Base-by-base conservation (phyloP, 352 stramenopile genomes). In the Pythium brachiatum region DNA sequence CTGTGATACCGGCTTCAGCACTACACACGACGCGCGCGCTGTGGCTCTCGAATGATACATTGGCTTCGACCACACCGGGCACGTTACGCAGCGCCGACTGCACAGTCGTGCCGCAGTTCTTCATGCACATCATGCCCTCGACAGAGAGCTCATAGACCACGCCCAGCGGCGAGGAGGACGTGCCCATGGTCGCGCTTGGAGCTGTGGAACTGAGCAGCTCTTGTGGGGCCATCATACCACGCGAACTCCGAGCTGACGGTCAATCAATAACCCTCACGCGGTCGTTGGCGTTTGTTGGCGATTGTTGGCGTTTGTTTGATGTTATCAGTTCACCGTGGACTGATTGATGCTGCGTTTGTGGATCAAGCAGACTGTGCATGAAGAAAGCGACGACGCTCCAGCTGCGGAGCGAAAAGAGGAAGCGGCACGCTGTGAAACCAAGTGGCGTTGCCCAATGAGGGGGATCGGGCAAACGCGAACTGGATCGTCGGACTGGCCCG, bases 81-180 rank as follows among this genome's bases (percentile, higher is more conserved):
- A 96, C 78, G 21, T 31, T 57, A 8, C 70, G 66, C 56, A 98
- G 73, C 39, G 91, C 84, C 50, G 62, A 84, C 69, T 92, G 74
- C 21, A 97, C 90, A 2, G 90, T 97, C 16, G 60, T 93, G 55
- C 96, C 97, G 72, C 94, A 97, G 74, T 98, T 98, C 54, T 98
- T 98, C 81, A 97, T 94, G 59, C 90, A 97, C 74, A 95, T 97
- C 83, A 97, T 97, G 53, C 93, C 92, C 59, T 98, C 95, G 39
- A 98, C 83, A 39, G 70, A 72, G 21, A 96, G 86, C 54, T 87
- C 65, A 43, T 83, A 75, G 34, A 81, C 70, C 44, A 69, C 68
- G 53, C 56, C 66, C 57, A 25, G 20, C 43, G 20, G 41, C 52
- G 27, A 21, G 25, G 34, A 15, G 20, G 50, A 27, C 29, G 25